Percentiles rank a stretch among this genome's conserved stretches.
These are phyloP conservation scores for Camellia granthamiana DNA, from an alignment of 148 eudicot genomes.

Conservation along the genomic window DNA sequence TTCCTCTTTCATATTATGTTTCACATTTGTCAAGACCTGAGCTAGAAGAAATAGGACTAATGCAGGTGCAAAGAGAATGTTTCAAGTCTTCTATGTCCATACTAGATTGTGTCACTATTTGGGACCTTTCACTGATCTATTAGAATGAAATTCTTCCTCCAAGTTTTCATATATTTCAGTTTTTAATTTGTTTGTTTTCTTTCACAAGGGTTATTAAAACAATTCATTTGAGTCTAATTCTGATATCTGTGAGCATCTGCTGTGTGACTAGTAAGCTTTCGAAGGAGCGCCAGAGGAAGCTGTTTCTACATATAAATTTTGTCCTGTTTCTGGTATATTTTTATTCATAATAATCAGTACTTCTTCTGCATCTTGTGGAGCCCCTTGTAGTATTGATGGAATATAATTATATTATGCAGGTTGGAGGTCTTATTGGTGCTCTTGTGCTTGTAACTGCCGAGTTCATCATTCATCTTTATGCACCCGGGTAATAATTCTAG, in stretches of 20 bases:
- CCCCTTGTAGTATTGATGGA: not conserved
- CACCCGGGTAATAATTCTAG: constrained; percentile 20
- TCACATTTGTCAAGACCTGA: too few species aligned
- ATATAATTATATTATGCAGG: constrained; percentile 6
- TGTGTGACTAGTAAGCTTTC: constrained; percentile 12
- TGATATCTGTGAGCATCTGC: not conserved
- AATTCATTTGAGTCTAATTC: not conserved
- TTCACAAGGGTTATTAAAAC: not conserved
- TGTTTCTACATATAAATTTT: constrained; percentile 3
- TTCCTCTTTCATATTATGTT: too few species aligned
- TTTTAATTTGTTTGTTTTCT: not conserved
- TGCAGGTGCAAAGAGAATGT: too few species aligned
- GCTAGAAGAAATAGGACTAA: too few species aligned
- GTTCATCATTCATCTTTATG: constrained; percentile 16
- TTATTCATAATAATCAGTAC: not conserved
- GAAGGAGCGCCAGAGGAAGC: constrained; percentile 8
- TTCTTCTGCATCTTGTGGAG: not conserved
- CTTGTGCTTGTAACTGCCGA: constrained; percentile 8
- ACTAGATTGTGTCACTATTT: too few species aligned
- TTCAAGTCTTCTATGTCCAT: too few species aligned
- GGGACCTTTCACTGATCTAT: too few species aligned
- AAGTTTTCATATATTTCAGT: not conserved
- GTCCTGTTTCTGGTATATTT: constrained; percentile 17
- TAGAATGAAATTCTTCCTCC: too few species aligned
- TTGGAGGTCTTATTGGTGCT: constrained; percentile 14